These are phyloP conservation scores for Chernovozyma sophiae-reginae DNA, from an alignment of 1,139 yeast genomes.

Conservation along the genomic window DNA sequence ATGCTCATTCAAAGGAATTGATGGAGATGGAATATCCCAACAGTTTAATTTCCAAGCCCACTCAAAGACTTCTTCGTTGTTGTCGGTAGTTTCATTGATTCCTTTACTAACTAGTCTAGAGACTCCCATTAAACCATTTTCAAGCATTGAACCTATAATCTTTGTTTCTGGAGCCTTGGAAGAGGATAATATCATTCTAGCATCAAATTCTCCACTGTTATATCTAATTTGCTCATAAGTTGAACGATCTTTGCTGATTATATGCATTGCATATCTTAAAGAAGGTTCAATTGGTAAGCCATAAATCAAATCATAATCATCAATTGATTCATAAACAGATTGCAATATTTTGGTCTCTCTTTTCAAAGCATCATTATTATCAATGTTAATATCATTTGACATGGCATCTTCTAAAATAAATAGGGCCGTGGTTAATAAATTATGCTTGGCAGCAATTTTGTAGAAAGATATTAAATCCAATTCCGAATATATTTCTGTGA, in stretches of 20 bases:
- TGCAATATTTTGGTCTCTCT: slow-evolving; percentile 20
- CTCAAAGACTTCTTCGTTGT: slow-evolving; percentile 21
- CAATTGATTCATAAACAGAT: slow-evolving; percentile 45
- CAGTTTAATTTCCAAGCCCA: slow-evolving; percentile 69
- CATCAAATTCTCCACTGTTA: slow-evolving; percentile 56
- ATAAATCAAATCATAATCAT: slow-evolving; percentile 57
- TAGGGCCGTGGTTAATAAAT: slow-evolving; percentile 44
- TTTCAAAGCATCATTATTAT: slow-evolving; percentile 7
- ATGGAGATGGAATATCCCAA: slow-evolving; percentile 62
- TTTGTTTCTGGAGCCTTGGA: slow-evolving; percentile 3
- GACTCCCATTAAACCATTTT: slow-evolving; percentile 47
- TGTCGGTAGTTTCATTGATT: slow-evolving; percentile 5
- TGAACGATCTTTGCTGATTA: slow-evolving; percentile 33
- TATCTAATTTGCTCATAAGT: slow-evolving; percentile 44
- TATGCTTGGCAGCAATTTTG: slow-evolving; percentile 30
- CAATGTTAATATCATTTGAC: neutral
- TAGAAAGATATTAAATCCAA: slow-evolving; percentile 31
- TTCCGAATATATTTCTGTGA: slow-evolving; percentile 28
- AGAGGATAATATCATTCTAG: slow-evolving; percentile 20
- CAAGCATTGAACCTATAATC: slow-evolving; percentile 32
- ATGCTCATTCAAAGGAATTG: slow-evolving; percentile 27
- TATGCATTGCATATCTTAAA: slow-evolving; percentile 45
- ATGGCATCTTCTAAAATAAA: slow-evolving; percentile 52
- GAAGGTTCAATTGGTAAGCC: slow-evolving; percentile 62
- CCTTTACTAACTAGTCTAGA: slow-evolving; percentile 31